These are phyloP conservation scores for Chlamydomonas eustigma DNA, from an alignment of 139 green algal genomes.

Conservation along the genomic window DNA sequence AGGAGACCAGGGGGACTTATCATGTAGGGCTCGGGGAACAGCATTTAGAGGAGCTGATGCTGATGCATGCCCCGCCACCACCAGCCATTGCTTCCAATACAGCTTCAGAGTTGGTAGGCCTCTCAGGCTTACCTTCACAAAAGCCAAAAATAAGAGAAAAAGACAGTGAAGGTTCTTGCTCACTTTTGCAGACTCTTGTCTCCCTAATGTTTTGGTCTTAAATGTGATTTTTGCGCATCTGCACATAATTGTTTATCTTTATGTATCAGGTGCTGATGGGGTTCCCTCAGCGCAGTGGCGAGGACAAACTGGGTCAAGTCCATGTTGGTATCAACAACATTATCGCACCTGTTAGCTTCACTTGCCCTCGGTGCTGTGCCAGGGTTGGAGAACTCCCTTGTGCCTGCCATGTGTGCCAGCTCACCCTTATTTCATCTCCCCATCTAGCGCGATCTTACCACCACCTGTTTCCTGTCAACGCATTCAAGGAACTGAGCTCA, in stretches of 20 bases:
- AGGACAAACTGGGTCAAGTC: conserved; percentile 44
- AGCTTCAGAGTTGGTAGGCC: conserved; percentile 45
- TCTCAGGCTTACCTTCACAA: too few relatives aligned
- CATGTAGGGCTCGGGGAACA: conserved; percentile 61
- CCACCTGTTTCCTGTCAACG: conserved; percentile 91
- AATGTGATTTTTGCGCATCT: not conserved
- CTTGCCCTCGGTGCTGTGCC: conserved; percentile 66
- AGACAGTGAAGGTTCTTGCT: too few relatives aligned
- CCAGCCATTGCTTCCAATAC: conserved; percentile 32
- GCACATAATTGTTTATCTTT: too few relatives aligned
- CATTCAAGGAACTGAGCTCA: conserved; percentile 63
- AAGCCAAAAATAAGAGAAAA: too few relatives aligned
- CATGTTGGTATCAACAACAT: conserved; percentile 59
- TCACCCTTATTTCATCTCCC: conserved; percentile 93
- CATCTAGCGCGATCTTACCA: conserved; percentile 97
- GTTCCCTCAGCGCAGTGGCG: conserved; percentile 65
- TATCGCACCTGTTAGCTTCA: conserved; percentile 66
- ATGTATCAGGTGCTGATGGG: conserved; percentile 74
- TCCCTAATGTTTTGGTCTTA: too few relatives aligned
- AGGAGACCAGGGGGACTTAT: conserved; percentile 84
- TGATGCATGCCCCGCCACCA: conserved; percentile 62
- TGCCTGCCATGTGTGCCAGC: conserved; percentile 84
- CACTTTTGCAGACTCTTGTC: too few relatives aligned
- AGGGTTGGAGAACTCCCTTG: conserved; percentile 74
- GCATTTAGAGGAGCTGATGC: conserved; percentile 68